phyloP scores from a whole-genome alignment of 208 protist genomes.

The Trypanosoma theileri region DNA sequence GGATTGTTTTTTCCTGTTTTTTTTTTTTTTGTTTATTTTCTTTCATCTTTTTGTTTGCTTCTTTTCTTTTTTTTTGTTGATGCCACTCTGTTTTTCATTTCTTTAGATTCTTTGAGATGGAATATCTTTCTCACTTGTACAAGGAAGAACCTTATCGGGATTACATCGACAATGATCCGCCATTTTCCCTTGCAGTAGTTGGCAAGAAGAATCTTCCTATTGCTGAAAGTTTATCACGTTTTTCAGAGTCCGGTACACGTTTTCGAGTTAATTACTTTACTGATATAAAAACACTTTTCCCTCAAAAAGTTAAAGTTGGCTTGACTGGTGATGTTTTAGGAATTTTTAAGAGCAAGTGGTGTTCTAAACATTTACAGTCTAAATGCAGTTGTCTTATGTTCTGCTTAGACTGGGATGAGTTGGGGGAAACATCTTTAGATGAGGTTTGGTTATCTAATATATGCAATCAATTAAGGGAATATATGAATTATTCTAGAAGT shows the following conservation, averaged over 20 bases:
- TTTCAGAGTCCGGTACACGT: conserved; percentile 10
- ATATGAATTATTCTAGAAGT: conserved; percentile 9
- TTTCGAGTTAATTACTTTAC: conserved; percentile 25
- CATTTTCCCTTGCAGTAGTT: conserved; percentile 40
- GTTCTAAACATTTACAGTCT: conserved; percentile 31
- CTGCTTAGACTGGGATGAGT: conserved; percentile 26
- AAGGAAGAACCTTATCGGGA: conserved; percentile 38
- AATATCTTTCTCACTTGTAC: conserved; percentile 43
- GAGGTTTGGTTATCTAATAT: conserved; percentile 17
- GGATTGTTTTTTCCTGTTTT: too few relatives aligned
- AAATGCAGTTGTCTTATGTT: conserved; percentile 37
- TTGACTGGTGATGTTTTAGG: background rate
- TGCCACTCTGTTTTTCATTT: conserved; percentile 1
- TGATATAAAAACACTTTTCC: background rate
- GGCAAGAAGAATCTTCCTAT: conserved; percentile 26
- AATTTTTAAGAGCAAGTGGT: conserved; percentile 47
- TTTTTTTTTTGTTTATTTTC: too few relatives aligned
- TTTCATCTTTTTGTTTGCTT: too few relatives aligned
- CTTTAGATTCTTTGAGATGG: conserved; percentile 30
- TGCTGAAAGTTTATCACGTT: conserved; percentile 27
- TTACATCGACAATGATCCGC: conserved; percentile 38
- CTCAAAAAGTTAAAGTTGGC: background rate
- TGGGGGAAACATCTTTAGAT: conserved; percentile 17
- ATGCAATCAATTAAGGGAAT: conserved; percentile 25
- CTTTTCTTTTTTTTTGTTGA: conserved; percentile 2